Conservation (phyloP, 2,329 filamentous ascomycete species). For the Cryphonectria radicalis region DNA sequence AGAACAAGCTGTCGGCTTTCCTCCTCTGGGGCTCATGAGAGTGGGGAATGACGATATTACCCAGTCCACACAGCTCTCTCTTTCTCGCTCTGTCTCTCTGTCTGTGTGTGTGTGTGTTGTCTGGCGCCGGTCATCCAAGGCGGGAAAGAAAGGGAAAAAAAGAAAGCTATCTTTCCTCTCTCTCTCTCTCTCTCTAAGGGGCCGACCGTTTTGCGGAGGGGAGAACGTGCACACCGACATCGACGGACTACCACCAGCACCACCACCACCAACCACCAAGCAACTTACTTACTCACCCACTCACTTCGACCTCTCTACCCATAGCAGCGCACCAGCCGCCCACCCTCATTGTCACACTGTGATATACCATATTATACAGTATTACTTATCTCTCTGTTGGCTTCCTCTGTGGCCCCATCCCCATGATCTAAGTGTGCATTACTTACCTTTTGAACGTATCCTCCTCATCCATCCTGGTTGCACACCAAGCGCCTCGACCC, state of each 20-base stretch:
- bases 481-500: neutral
- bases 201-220: neutral
- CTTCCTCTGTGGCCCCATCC: neutral
- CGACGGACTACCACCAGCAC: neutral
- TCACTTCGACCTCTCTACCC: neutral
- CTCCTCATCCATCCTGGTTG: neutral
- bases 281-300: neutral
- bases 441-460: neutral
- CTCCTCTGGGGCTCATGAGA: slow-evolving; percentile 24
- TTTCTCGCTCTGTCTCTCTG: neutral
- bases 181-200: neutral
- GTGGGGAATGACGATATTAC: slow-evolving; percentile 31
- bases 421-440: neutral
- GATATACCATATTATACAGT: neutral
- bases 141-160: neutral
- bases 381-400: neutral
- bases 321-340: neutral
- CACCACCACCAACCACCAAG: neutral
- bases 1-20: slow-evolving; percentile 19
- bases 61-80: slow-evolving; percentile 25
- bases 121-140: slow-evolving; percentile 5
- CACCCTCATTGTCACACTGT: neutral
- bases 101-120: neutral
- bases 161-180: slow-evolving; percentile 7
- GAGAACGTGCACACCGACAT: neutral